Conservation (phyloP, 495 filamentous ascomycete genomes). For the Aspergillus diversus region DNA sequence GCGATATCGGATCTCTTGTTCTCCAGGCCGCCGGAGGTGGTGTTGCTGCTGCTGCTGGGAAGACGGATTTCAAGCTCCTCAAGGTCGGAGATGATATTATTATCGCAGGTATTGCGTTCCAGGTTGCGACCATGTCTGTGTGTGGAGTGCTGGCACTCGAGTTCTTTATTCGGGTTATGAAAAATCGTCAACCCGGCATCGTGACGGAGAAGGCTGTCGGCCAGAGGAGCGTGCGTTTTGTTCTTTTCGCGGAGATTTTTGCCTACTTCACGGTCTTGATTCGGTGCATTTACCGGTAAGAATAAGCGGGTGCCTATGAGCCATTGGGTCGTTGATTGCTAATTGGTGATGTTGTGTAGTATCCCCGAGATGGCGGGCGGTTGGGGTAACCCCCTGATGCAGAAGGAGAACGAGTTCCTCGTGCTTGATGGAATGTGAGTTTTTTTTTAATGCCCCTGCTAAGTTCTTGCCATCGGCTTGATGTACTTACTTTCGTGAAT, state of each 20-base stretch:
- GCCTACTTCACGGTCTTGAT: conserved; percentile 66
- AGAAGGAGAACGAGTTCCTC: conserved; percentile 65
- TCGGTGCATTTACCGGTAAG: conserved; percentile 68
- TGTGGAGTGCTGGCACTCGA: conserved; percentile 57
- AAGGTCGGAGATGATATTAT: conserved; percentile 59
- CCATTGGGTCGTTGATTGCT: background rate
- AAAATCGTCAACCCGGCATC: conserved; percentile 34
- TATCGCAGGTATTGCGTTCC: conserved; percentile 71
- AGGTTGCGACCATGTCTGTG: conserved; percentile 64
- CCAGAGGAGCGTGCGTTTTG: conserved; percentile 50
- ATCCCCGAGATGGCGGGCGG: conserved; percentile 61
- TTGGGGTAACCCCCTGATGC: conserved; percentile 70
- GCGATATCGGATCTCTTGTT: conserved; percentile 21
- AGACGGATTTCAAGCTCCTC: conserved; percentile 17
- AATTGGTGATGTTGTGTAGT: conserved; percentile 13
- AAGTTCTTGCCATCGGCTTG: background rate
- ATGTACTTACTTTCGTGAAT: background rate
- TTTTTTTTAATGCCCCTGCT: background rate
- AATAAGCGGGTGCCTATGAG: background rate
- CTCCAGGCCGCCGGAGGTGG: conserved; percentile 24
- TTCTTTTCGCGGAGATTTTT: conserved; percentile 53
- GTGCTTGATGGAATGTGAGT: conserved; percentile 62
- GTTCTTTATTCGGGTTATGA: conserved; percentile 51
- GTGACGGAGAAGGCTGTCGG: conserved; percentile 26
- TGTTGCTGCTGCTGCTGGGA: conserved; percentile 32